These are phyloP conservation scores for Hericium rajendrae DNA, from an alignment of 768 basidiomycete genomes.

Conservation along the genomic window DNA sequence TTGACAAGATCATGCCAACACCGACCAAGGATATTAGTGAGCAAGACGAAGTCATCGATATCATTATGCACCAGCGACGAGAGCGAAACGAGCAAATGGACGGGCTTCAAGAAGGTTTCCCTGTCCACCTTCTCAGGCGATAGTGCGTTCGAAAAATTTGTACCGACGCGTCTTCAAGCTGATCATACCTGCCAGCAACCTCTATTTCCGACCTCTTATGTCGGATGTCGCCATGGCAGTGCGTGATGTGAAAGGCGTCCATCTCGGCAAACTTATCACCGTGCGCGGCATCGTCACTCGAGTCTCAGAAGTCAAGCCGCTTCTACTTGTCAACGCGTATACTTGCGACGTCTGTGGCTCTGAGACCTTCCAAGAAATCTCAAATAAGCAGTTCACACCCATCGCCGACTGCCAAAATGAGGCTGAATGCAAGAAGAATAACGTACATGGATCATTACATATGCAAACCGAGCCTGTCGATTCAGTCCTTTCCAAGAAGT, in stretches of 20 bases:
- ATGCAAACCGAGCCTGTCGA: constrained; percentile 98
- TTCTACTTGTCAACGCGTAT: constrained; percentile 95
- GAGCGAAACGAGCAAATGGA: constrained; percentile 82
- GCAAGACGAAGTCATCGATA: constrained; percentile 91
- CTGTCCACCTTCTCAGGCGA: constrained; percentile 83
- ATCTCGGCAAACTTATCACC: constrained; percentile 90
- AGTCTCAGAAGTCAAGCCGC: constrained; percentile 97
- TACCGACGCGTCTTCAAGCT: constrained; percentile 6
- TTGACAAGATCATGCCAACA: constrained; percentile 82
- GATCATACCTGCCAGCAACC: constrained; percentile 48
- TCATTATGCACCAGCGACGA: constrained; percentile 88
- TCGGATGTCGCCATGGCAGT: constrained; percentile 77
- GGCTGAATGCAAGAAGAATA: constrained; percentile 77
- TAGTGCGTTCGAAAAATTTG: constrained; percentile 57
- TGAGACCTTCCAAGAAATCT: constrained; percentile 97
- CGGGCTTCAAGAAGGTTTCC: constrained; percentile 70
- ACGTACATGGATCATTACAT: constrained; percentile 80
- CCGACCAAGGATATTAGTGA: constrained; percentile 87
- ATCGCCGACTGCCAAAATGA: constrained; percentile 83
- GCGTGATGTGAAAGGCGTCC: constrained; percentile 75
- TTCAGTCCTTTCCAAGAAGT: constrained; percentile 98
- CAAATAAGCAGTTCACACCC: constrained; percentile 83
- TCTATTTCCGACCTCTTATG: constrained; percentile 87
- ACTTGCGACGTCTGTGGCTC: constrained; percentile 97
- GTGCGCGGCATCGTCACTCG: constrained; percentile 97